phyloP scores from a whole-genome alignment of 1,284 basidiomycete species.

The Coniferiporia sulphurascens region DNA sequence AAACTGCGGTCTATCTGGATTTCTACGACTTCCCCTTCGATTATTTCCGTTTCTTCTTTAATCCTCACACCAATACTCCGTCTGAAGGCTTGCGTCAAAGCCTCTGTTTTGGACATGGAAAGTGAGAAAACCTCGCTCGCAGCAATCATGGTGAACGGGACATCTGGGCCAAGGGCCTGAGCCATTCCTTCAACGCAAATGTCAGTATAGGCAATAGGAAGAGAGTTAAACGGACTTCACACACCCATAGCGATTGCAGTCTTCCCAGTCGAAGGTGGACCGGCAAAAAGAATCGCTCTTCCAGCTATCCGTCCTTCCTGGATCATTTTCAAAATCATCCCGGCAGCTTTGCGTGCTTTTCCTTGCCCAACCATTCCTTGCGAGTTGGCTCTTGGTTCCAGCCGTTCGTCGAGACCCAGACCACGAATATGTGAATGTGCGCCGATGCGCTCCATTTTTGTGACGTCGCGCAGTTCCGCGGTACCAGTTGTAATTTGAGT shows the following conservation, averaged over 20 bases:
- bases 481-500: constrained; percentile 70
- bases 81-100: constrained; percentile 93
- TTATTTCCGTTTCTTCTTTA: constrained; percentile 96
- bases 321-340: constrained; percentile 97
- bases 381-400: constrained; percentile 84
- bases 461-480: constrained; percentile 80
- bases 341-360: constrained; percentile 93
- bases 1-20: constrained; percentile 97
- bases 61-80: constrained; percentile 95
- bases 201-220: constrained; percentile 4
- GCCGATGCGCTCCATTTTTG: constrained; percentile 95
- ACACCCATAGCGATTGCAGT: constrained; percentile 94
- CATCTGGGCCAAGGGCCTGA: constrained; percentile 88
- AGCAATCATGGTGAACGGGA: constrained; percentile 96
- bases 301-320: constrained; percentile 94
- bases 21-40: constrained; percentile 98
- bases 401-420: constrained; percentile 85
- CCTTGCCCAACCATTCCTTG: constrained; percentile 98
- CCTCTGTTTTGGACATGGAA: constrained; percentile 98
- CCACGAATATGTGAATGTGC: constrained; percentile 98
- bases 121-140: constrained; percentile 97
- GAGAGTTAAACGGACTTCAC: constrained; percentile 22
- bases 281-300: constrained; percentile 92
- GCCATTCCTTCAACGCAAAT: constrained; percentile 75
- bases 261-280: constrained; percentile 94